Percentiles rank a stretch among this genome's conserved stretches.
These are phyloP conservation scores for Nicotiana noctiflora DNA, from an alignment of 257 asterid species.

Conservation along the genomic window DNA sequence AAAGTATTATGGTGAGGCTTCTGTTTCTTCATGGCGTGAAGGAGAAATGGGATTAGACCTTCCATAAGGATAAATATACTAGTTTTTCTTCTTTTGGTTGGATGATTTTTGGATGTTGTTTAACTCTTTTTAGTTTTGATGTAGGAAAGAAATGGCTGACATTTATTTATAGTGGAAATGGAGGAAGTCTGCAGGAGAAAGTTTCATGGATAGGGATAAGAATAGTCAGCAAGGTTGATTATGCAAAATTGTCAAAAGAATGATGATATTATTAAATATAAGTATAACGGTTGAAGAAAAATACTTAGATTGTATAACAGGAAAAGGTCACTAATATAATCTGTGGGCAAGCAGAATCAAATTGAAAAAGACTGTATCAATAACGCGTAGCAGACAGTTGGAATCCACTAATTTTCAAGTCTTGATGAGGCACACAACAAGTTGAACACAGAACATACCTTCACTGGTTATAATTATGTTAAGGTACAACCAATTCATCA, in stretches of 20 bases:
- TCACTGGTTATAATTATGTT: not conserved
- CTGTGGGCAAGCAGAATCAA: not conserved
- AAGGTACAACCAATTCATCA: not conserved
- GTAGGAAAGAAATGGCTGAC: not conserved
- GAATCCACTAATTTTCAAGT: not conserved
- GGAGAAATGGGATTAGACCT: constrained; percentile 60
- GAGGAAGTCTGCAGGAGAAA: not conserved
- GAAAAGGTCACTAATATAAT: not conserved
- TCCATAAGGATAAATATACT: constrained; percentile 30
- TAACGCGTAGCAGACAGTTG: not conserved
- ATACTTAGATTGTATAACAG: not conserved
- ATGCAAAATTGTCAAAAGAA: not conserved
- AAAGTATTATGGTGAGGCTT: constrained; percentile 23
- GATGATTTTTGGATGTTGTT: not conserved
- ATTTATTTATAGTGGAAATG: not conserved
- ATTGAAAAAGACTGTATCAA: not conserved
- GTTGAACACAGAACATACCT: not conserved
- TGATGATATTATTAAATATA: not conserved
- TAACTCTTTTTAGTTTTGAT: not conserved
- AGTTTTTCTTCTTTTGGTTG: not conserved
- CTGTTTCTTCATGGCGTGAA: constrained; percentile 53
- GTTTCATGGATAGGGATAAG: not conserved
- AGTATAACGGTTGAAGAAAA: not conserved
- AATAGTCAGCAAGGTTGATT: not conserved
- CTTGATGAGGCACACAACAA: not conserved